These are phyloP conservation scores for Solanum neorickii DNA, from an alignment of 257 asterid genomes.

Conservation along the genomic window DNA sequence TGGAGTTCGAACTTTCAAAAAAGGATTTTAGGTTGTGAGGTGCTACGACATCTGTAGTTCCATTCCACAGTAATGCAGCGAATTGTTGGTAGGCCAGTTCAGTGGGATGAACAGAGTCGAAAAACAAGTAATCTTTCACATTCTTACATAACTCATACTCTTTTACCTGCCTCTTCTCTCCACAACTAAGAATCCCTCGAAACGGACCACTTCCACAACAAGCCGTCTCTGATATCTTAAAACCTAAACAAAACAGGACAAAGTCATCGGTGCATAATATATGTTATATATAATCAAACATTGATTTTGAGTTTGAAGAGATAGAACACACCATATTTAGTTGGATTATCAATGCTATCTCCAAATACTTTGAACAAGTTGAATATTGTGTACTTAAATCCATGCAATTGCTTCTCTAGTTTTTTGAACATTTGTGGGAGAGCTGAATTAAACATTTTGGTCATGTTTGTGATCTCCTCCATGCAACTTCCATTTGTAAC, in stretches of 20 bases:
- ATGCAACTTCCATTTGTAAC: neutral
- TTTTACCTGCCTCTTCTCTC: conserved; percentile 31
- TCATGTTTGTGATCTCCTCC: neutral
- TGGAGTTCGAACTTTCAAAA: neutral
- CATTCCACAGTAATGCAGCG: neutral
- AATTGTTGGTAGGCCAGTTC: neutral
- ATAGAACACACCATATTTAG: no score
- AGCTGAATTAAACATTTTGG: neutral
- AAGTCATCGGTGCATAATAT: no score
- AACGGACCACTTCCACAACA: no score
- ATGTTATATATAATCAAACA: no score
- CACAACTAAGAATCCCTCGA: conserved; percentile 37
- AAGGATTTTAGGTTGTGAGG: neutral
- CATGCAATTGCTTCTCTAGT: neutral
- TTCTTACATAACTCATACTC: conserved; percentile 29
- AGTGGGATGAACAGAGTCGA: neutral
- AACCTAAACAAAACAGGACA: no score
- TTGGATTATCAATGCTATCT: no score
- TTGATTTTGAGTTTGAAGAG: no score
- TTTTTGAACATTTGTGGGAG: neutral
- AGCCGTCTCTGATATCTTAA: no score
- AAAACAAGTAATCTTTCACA: neutral
- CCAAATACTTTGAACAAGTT: no score
- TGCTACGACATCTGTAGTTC: neutral
- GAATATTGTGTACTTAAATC: no score